Conservation (phyloP, 345 rosid species). For the Combretum micranthum region DNA sequence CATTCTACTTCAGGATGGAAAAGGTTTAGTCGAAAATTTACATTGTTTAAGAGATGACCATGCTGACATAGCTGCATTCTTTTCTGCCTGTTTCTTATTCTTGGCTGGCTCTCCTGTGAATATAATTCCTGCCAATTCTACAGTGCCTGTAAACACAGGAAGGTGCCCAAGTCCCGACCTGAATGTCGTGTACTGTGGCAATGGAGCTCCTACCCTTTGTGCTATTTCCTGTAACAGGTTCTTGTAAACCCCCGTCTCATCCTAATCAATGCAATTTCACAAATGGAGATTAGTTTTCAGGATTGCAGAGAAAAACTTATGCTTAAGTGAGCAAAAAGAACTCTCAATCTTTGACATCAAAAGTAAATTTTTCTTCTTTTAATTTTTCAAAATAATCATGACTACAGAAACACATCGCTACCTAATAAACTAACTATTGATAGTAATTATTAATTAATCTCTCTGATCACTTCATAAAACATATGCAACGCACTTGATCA, state of each 20-base stretch:
- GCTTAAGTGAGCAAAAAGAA: neutral
- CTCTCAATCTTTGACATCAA: too few species aligned
- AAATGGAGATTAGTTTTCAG: neutral
- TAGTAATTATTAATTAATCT: too few species aligned
- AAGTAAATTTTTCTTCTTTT: too few species aligned
- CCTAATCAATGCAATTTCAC: conserved; percentile 31
- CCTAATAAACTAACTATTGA: too few species aligned
- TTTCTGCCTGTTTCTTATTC: conserved; percentile 98
- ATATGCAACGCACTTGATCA: too few species aligned
- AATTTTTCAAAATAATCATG: too few species aligned
- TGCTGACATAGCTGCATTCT: conserved; percentile 98
- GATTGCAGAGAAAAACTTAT: conserved; percentile 3
- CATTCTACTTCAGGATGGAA: neutral
- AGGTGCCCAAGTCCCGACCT: conserved; percentile 97
- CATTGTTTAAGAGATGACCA: conserved; percentile 92
- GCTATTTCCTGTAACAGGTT: conserved; percentile 94
- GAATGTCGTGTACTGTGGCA: conserved; percentile 79
- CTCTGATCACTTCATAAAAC: too few species aligned
- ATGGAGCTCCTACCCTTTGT: conserved; percentile 89
- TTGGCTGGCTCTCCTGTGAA: conserved; percentile 94
- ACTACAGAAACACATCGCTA: too few species aligned
- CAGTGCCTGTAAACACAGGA: conserved; percentile 90
- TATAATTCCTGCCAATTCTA: conserved; percentile 79
- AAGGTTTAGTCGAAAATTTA: conserved; percentile 23
- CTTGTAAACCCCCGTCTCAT: conserved; percentile 99